Evolutionary conservation across 78 protist genomes (phyloP).

Genomic region (Cavenderia fasciculata): DNA sequence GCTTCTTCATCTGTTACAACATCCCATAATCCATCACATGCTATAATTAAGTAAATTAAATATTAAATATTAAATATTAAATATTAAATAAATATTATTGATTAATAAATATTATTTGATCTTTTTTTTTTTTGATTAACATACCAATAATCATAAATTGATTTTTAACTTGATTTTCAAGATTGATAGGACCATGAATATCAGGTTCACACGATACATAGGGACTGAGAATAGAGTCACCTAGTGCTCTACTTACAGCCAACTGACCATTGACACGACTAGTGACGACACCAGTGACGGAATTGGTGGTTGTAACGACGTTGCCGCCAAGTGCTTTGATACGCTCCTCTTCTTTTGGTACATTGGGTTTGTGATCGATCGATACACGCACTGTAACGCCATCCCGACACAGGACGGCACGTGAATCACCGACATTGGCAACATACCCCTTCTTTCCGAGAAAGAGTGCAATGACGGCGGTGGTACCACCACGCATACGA

Average conservation of each 20-base stretch:
- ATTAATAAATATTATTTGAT: neutral
- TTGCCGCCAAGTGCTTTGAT: slow-evolving; percentile 79
- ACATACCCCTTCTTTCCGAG: slow-evolving; percentile 74
- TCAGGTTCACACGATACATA: slow-evolving; percentile 81
- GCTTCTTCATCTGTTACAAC: slow-evolving; percentile 85
- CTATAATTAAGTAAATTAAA: slow-evolving; percentile 66
- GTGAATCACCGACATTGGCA: slow-evolving; percentile 88
- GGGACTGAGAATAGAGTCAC: slow-evolving; percentile 80
- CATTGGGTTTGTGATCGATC: slow-evolving; percentile 85
- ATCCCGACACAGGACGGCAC: slow-evolving; percentile 82
- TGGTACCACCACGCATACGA: slow-evolving; percentile 82
- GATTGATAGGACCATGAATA: slow-evolving; percentile 66
- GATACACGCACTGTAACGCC: slow-evolving; percentile 75
- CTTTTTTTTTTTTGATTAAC: neutral
- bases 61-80: neutral
- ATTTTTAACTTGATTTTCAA: slow-evolving; percentile 60
- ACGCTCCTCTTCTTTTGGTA: slow-evolving; percentile 76
- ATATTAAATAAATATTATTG: neutral
- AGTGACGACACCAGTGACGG: slow-evolving; percentile 9
- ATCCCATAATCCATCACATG: slow-evolving; percentile 92
- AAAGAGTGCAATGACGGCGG: slow-evolving; percentile 78
- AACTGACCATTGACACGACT: slow-evolving; percentile 83
- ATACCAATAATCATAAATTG: slow-evolving; percentile 82
- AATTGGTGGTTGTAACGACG: slow-evolving; percentile 27
- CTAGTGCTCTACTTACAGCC: slow-evolving; percentile 87